These are phyloP conservation scores for Aspergillus ochraceoroseus DNA, from an alignment of 2,329 filamentous ascomycete genomes.

Conservation along the genomic window DNA sequence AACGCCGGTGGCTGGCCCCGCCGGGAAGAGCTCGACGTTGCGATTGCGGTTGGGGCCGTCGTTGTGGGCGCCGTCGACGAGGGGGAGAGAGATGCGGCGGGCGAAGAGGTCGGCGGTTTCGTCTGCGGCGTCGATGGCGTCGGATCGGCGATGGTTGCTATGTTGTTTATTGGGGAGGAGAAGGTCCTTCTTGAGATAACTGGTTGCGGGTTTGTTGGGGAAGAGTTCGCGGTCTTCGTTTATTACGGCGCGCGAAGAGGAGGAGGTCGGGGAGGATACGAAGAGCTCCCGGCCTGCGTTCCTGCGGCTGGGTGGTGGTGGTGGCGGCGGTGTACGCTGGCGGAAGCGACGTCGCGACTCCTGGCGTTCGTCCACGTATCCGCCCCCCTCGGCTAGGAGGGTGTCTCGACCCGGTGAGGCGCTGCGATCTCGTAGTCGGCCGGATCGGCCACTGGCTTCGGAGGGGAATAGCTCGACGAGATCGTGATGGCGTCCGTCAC, in stretches of 20 bases:
- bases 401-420: constrained; percentile 56
- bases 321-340: constrained; percentile 41
- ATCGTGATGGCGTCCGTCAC: constrained; percentile 13
- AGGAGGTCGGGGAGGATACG: constrained; percentile 37
- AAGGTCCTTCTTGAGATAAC: constrained; percentile 53
- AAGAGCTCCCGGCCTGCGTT: constrained; percentile 58
- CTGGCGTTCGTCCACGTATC: constrained; percentile 34
- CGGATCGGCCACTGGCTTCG: constrained; percentile 32
- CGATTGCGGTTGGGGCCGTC: constrained; percentile 24
- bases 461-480: constrained; percentile 41
- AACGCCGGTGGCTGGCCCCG: too few relatives aligned
- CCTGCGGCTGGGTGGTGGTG: constrained; percentile 33
- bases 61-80: constrained; percentile 45
- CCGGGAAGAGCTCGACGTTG: constrained; percentile 41
- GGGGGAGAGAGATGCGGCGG: constrained; percentile 47
- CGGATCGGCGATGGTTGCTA: constrained; percentile 46
- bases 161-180: constrained; percentile 54
- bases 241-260: constrained; percentile 25
- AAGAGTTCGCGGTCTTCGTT: constrained; percentile 48
- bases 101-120: constrained; percentile 52
- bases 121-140: constrained; percentile 52
- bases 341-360: constrained; percentile 41
- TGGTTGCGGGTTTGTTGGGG: constrained; percentile 40
- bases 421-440: constrained; percentile 55
- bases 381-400: constrained; percentile 42